A percentile compares a stretch with the other conserved stretches of the same genome.
Conservation (phyloP, 2,329 filamentous ascomycete species). For the Lasiodiplodia hormozganensis region DNA sequence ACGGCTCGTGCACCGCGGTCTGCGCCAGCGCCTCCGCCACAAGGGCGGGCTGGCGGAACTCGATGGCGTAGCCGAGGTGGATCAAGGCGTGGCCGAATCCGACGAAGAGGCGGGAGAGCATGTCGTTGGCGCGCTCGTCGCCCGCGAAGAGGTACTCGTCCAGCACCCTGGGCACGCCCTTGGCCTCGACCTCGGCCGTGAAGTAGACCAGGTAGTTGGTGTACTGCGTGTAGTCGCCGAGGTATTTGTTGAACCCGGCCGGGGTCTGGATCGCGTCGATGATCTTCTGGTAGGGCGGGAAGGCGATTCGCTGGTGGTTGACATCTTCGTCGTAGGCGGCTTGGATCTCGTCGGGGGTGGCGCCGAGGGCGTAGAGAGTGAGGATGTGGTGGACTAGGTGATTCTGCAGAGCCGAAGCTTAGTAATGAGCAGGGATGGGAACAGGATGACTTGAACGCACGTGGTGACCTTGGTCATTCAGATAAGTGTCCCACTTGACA, state of each 20-base stretch:
- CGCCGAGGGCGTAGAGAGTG: conserved; percentile 77
- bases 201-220: conserved; percentile 80
- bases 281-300: conserved; percentile 56
- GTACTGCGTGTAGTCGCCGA: conserved; percentile 72
- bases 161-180: conserved; percentile 68
- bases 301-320: conserved; percentile 67
- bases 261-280: conserved; percentile 65
- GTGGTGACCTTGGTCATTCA: conserved; percentile 77
- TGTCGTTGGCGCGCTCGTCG: conserved; percentile 68
- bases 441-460: conserved; percentile 43
- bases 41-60: conserved; percentile 81
- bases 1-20: conserved; percentile 70
- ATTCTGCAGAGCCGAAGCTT: conserved; percentile 51
- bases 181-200: conserved; percentile 71
- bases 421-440: background rate
- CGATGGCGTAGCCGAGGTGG: conserved; percentile 83
- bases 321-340: conserved; percentile 69
- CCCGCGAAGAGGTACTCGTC: conserved; percentile 72
- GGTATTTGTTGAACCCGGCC: conserved; percentile 61
- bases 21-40: conserved; percentile 82
- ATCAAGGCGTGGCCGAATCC: conserved; percentile 82
- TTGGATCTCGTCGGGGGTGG: conserved; percentile 65
- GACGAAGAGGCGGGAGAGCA: conserved; percentile 73
- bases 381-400: conserved; percentile 83
- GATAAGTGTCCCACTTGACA: conserved; percentile 78